Evolutionary conservation across 2,329 filamentous ascomycete genomes (phyloP).

Genomic region (Sphaceloma murrayae): DNA sequence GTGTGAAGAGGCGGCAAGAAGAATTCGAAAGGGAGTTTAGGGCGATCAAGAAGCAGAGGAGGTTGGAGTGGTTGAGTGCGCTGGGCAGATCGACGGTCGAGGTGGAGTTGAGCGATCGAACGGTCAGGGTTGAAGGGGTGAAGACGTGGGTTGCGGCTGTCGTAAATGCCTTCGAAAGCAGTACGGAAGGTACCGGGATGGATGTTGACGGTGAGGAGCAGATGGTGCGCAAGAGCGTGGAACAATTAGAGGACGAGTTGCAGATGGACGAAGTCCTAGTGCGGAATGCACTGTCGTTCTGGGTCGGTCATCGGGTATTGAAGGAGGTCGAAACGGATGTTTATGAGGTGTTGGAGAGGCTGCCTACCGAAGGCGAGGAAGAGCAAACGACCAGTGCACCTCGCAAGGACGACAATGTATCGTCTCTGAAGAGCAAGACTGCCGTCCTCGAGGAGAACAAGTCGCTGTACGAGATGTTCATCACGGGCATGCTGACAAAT

Average conservation of each 20-base stretch:
- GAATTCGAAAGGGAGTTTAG: slow-evolving; percentile 70
- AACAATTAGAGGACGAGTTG: slow-evolving; percentile 44
- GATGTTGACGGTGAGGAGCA: slow-evolving; percentile 16
- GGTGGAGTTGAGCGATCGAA: slow-evolving; percentile 73
- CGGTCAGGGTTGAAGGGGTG: slow-evolving; percentile 58
- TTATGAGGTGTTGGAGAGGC: slow-evolving; percentile 59
- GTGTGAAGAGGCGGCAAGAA: slow-evolving; percentile 52
- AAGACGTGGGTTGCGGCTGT: slow-evolving; percentile 80
- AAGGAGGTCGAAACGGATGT: slow-evolving; percentile 43
- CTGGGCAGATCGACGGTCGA: slow-evolving; percentile 72
- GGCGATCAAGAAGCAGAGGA: slow-evolving; percentile 68
- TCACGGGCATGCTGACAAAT: slow-evolving; percentile 91
- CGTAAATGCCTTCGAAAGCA: slow-evolving; percentile 67
- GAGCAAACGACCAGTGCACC: slow-evolving; percentile 28
- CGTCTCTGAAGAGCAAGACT: slow-evolving; percentile 43
- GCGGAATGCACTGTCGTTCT: slow-evolving; percentile 57
- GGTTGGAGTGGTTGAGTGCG: slow-evolving; percentile 78
- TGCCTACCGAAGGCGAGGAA: slow-evolving; percentile 33
- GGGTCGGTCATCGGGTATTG: slow-evolving; percentile 60
- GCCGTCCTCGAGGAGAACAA: slow-evolving; percentile 58
- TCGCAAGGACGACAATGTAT: slow-evolving; percentile 34
- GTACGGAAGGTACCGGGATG: slow-evolving; percentile 34
- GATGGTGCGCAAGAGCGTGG: slow-evolving; percentile 30
- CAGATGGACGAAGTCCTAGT: slow-evolving; percentile 68
- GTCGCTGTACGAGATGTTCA: slow-evolving; percentile 80